Percentiles rank a stretch among this genome's conserved stretches.
These are phyloP conservation scores for Saccharomyces hybrid DNA, from an alignment of 1,139 yeast species.

Conservation along the genomic window DNA sequence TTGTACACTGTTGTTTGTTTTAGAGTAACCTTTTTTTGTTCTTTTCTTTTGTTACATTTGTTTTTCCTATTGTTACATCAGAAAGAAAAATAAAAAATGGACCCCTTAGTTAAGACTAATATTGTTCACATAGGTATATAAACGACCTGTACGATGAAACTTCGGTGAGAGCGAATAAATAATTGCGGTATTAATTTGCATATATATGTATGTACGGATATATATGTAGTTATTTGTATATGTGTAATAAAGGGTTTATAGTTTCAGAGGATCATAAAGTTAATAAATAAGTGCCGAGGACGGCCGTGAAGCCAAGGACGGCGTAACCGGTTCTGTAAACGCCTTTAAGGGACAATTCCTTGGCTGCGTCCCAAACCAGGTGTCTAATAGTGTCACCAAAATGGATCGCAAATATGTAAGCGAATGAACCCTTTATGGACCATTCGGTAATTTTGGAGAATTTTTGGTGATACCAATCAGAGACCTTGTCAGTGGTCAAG, in stretches of 20 bases:
- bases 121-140: background rate
- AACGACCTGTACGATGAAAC: too few species aligned
- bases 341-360: constrained; percentile 70
- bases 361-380: constrained; percentile 76
- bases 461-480: constrained; percentile 38
- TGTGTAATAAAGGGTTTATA: constrained; percentile 13
- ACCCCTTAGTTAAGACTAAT: background rate
- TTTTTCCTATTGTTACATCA: background rate
- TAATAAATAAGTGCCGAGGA: constrained; percentile 51
- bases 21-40: background rate
- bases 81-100: background rate
- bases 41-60: background rate
- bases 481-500: constrained; percentile 54
- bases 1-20: background rate
- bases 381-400: constrained; percentile 81
- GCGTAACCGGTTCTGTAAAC: constrained; percentile 89
- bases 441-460: constrained; percentile 58
- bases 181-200: background rate
- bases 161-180: background rate
- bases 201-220: background rate
- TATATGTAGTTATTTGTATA: background rate
- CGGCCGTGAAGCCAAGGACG: constrained; percentile 65
- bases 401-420: constrained; percentile 82
- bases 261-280: constrained; percentile 33
- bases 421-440: constrained; percentile 56